Percentiles rank a stretch among this genome's conserved stretches.
These are phyloP conservation scores for Neolentinus lepideus DNA, from an alignment of 1,284 basidiomycete species.

Conservation along the genomic window DNA sequence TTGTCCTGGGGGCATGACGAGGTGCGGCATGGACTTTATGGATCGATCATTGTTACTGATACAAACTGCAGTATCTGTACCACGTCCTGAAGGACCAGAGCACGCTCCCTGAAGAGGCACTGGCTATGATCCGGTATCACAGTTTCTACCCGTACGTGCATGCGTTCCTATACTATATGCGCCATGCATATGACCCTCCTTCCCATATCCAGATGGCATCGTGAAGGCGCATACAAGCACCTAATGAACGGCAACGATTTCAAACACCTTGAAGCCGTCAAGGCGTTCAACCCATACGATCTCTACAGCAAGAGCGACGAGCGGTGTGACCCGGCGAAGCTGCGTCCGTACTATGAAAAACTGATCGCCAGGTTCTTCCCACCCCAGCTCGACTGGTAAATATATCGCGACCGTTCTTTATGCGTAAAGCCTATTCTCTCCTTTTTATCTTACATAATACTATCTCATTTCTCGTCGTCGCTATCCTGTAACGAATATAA, in stretches of 20 bases:
- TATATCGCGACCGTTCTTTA: not conserved
- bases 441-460: no score
- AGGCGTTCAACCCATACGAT: conserved; percentile 85
- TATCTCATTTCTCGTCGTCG: not conserved
- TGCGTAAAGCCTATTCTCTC: no score
- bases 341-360: conserved; percentile 78
- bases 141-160: conserved; percentile 77
- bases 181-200: conserved; percentile 3
- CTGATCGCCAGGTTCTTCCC: conserved; percentile 87
- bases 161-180: not conserved
- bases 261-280: conserved; percentile 57
- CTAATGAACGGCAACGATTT: conserved; percentile 67
- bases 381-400: conserved; percentile 67
- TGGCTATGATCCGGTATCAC: conserved; percentile 92
- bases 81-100: conserved; percentile 72
- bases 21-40: conserved; percentile 27
- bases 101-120: conserved; percentile 74
- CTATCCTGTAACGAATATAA: not conserved
- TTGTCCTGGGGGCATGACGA: conserved; percentile 90
- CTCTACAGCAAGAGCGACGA: conserved; percentile 86
- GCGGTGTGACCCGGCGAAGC: conserved; percentile 50
- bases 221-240: conserved; percentile 76
- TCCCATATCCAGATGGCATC: conserved; percentile 57
- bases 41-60: conserved; percentile 6
- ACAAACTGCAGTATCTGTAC: conserved; percentile 56